Conservation (phyloP, 805 yeast genomes). For the Kuraishia capsulata region DNA sequence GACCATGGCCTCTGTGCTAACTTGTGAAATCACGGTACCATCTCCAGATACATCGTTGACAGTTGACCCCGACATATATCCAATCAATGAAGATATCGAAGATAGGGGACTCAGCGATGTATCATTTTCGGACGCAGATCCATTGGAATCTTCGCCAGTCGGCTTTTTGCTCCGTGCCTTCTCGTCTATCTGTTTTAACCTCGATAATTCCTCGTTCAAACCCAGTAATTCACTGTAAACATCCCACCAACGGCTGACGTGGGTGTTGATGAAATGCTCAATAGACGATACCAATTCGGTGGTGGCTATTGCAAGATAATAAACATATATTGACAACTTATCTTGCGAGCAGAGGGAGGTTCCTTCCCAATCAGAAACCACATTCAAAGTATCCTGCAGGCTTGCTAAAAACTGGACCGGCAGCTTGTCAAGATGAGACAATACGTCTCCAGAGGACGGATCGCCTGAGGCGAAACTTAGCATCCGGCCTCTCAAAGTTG, state of each 20-base stretch:
- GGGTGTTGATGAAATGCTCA: slow-evolving; percentile 20
- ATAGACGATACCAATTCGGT: slow-evolving; percentile 21
- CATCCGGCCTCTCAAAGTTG: slow-evolving; percentile 6
- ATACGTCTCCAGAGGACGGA: background rate
- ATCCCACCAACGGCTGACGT: slow-evolving; percentile 36
- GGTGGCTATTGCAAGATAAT: slow-evolving; percentile 8
- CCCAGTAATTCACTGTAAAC: slow-evolving; percentile 29
- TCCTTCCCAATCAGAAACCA: background rate
- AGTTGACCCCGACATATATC: background rate
- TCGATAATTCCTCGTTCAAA: slow-evolving; percentile 19
- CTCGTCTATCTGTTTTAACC: slow-evolving; percentile 1
- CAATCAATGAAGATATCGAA: background rate
- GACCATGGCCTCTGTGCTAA: slow-evolving; percentile 2
- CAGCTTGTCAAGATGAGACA: slow-evolving; percentile 5
- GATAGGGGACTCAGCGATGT: background rate
- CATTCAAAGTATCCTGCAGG: slow-evolving; percentile 4
- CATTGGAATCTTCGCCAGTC: background rate
- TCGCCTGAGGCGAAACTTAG: slow-evolving; percentile 8
- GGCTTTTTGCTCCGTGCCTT: background rate
- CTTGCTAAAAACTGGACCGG: slow-evolving; percentile 2
- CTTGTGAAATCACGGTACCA: slow-evolving; percentile 3
- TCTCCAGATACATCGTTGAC: slow-evolving; percentile 4
- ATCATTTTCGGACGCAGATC: too few relatives aligned
- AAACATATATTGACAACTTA: slow-evolving; percentile 3
- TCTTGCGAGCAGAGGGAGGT: background rate